A percentile compares a stretch with the other conserved stretches of the same genome.
These are phyloP conservation scores for Fusarium caatingaense DNA, from an alignment of 2,329 filamentous ascomycete genomes.

Conservation along the genomic window DNA sequence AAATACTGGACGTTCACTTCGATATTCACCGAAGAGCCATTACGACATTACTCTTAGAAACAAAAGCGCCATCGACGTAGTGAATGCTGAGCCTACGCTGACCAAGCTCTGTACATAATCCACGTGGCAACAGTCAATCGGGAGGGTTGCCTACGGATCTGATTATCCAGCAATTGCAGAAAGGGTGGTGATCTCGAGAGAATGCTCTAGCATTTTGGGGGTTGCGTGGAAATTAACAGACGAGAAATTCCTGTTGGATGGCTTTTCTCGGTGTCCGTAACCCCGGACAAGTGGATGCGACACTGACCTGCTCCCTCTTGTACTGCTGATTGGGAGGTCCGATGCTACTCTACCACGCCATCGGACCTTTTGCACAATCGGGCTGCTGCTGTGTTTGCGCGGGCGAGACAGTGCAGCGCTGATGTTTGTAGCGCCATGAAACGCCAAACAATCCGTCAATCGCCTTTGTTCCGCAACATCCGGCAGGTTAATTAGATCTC, in stretches of 20 bases:
- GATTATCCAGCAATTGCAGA: background rate
- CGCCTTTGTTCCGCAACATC: slow-evolving; percentile 12
- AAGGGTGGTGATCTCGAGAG: background rate
- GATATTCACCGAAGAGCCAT: background rate
- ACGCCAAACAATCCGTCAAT: slow-evolving; percentile 10
- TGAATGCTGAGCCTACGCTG: slow-evolving; percentile 14
- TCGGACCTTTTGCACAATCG: background rate
- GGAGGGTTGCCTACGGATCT: background rate
- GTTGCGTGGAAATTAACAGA: background rate
- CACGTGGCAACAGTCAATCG: slow-evolving; percentile 28
- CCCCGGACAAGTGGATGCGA: background rate
- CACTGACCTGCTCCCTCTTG: background rate
- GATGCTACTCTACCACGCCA: background rate
- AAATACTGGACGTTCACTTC: fast-evolving
- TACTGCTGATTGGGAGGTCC: background rate
- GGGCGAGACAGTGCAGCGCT: background rate
- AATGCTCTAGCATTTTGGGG: background rate
- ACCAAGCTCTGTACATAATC: slow-evolving; percentile 12
- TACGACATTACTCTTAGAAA: background rate
- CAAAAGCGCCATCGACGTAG: slow-evolving; percentile 1
- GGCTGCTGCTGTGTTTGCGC: background rate
- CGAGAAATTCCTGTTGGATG: background rate
- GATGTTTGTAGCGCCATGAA: background rate
- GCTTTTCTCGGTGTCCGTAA: background rate
- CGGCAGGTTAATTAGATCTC: background rate